These are phyloP conservation scores for Pestalotiopsis sp. DNA, from an alignment of 2,329 filamentous ascomycete genomes.

Conservation along the genomic window DNA sequence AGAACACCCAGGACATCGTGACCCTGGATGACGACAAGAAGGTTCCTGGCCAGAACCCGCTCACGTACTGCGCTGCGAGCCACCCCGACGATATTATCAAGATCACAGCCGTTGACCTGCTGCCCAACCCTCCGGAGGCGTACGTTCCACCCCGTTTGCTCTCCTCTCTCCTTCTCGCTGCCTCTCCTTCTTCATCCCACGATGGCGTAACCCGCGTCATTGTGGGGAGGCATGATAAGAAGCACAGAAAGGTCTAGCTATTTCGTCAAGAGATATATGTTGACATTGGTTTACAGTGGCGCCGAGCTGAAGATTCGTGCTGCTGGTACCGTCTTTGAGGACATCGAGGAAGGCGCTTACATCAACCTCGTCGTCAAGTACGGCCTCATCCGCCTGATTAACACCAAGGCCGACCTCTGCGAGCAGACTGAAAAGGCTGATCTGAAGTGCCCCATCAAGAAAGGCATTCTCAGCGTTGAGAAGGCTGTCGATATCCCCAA, in stretches of 20 bases:
- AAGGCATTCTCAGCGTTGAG: conserved; percentile 71
- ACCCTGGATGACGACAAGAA: conserved; percentile 56
- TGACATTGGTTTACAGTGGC: conserved; percentile 60
- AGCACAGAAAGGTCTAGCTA: background rate
- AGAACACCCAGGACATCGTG: conserved; percentile 50
- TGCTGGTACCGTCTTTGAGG: conserved; percentile 71
- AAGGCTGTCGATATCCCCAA: conserved; percentile 85
- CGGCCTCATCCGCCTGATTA: conserved; percentile 87
- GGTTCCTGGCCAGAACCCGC: conserved; percentile 83
- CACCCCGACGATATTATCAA: conserved; percentile 71
- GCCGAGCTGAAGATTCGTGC: conserved; percentile 77
- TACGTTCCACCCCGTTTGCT: conserved; percentile 50
- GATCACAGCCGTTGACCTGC: conserved; percentile 79
- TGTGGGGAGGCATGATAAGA: background rate
- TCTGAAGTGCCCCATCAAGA: conserved; percentile 83
- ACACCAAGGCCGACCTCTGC: conserved; percentile 80
- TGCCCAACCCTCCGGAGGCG: conserved; percentile 85
- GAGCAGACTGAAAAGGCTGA: conserved; percentile 88
- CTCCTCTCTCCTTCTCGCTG: background rate
- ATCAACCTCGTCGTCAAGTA: conserved; percentile 89
- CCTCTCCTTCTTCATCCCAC: conserved; percentile 9
- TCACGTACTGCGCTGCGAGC: conserved; percentile 73
- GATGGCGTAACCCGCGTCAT: background rate
- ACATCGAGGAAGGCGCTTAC: conserved; percentile 77
- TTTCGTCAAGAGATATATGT: background rate